phyloP scores from a whole-genome alignment of 148 eudicot species.

The Limonium bicolor region DNA sequence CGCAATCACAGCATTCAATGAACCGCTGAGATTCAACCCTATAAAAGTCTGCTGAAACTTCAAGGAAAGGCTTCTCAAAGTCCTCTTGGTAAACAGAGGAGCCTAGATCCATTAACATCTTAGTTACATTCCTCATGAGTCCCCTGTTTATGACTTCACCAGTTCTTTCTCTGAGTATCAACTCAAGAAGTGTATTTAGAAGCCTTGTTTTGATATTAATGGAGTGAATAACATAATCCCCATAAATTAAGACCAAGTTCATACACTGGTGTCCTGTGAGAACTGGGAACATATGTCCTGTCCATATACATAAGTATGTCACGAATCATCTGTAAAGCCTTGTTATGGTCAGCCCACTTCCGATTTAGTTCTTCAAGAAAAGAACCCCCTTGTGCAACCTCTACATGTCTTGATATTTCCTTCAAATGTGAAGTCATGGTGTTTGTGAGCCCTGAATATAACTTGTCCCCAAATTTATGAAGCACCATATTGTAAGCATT shows the following conservation, averaged over 20 bases:
- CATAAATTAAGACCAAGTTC: slow-evolving; percentile 77
- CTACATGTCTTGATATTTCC: slow-evolving; percentile 47
- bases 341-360: slow-evolving; percentile 77
- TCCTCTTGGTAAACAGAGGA: slow-evolving; percentile 71
- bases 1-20: slow-evolving; percentile 77
- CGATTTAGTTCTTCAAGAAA: slow-evolving; percentile 68
- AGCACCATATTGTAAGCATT: slow-evolving; percentile 89
- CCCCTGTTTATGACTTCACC: slow-evolving; percentile 80
- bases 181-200: slow-evolving; percentile 53
- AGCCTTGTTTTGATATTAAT: slow-evolving; percentile 54
- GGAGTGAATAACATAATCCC: slow-evolving; percentile 62
- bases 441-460: slow-evolving; percentile 60
- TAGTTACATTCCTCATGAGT: slow-evolving; percentile 58
- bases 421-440: slow-evolving; percentile 67
- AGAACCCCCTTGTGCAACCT: slow-evolving; percentile 57
- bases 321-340: slow-evolving; percentile 76
- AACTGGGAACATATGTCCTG: slow-evolving; percentile 65
- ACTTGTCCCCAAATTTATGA: slow-evolving; percentile 67
- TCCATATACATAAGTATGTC: slow-evolving; percentile 91
- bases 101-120: slow-evolving; percentile 70
- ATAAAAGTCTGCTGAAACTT: slow-evolving; percentile 64
- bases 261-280: slow-evolving; percentile 64
- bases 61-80: slow-evolving; percentile 68
- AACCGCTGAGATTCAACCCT: slow-evolving; percentile 60
- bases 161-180: slow-evolving; percentile 46